These are phyloP conservation scores for Talaromyces liani DNA, from an alignment of 495 filamentous ascomycete genomes.

Conservation along the genomic window DNA sequence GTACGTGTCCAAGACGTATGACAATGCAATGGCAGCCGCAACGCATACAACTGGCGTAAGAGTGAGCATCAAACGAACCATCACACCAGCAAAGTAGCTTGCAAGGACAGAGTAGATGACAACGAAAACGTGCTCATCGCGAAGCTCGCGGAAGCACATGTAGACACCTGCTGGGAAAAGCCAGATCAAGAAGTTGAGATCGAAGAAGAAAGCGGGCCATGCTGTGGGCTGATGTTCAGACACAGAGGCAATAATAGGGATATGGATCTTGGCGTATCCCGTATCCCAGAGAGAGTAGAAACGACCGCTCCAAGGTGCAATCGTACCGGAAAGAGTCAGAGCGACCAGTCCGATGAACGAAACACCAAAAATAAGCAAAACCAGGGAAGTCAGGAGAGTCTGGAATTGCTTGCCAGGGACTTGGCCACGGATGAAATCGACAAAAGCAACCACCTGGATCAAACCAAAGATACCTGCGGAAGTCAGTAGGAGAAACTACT, in stretches of 20 bases:
- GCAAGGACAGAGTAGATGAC: slow-evolving; percentile 92
- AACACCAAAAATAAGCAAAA: slow-evolving; percentile 68
- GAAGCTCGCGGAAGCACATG: slow-evolving; percentile 89
- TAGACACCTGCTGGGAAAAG: slow-evolving; percentile 98
- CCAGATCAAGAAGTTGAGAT: slow-evolving; percentile 97
- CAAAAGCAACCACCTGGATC: slow-evolving; percentile 87
- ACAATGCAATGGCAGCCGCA: slow-evolving; percentile 81
- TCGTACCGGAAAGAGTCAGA: slow-evolving; percentile 78
- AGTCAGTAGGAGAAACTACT: no score
- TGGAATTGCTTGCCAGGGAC: slow-evolving; percentile 93
- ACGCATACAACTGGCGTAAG: slow-evolving; percentile 96
- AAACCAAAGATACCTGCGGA: slow-evolving; percentile 83
- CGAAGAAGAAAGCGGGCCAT: slow-evolving; percentile 99
- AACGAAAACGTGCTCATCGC: slow-evolving; percentile 97
- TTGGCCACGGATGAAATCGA: slow-evolving; percentile 80
- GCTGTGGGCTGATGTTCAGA: slow-evolving; percentile 99
- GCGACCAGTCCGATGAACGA: slow-evolving; percentile 68
- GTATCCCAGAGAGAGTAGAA: slow-evolving; percentile 99
- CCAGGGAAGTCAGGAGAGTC: slow-evolving; percentile 67
- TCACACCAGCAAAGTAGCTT: slow-evolving; percentile 98
- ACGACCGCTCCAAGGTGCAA: slow-evolving; percentile 96
- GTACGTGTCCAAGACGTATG: slow-evolving; percentile 85
- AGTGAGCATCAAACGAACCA: slow-evolving; percentile 98
- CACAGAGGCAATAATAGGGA: slow-evolving; percentile 98
- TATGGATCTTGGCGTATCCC: slow-evolving; percentile 98